Conservation (phyloP, 176 grass and related monocot genomes). For the Typha latifolia region DNA sequence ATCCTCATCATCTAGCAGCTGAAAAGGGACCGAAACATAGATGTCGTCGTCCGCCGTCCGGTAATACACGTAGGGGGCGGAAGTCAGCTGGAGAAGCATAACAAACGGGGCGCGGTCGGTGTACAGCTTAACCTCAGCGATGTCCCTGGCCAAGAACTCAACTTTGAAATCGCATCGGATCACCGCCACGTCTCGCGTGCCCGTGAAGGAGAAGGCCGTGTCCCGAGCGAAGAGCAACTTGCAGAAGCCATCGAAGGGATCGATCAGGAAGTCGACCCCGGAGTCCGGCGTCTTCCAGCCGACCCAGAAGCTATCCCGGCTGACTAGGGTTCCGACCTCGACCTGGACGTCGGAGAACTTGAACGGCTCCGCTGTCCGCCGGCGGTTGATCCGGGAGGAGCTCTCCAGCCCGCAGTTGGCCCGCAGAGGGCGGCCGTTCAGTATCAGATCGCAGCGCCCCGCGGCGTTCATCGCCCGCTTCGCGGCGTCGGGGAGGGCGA, state of each 20-base stretch:
- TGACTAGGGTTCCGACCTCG: constrained; percentile 43
- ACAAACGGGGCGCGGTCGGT: constrained; percentile 19
- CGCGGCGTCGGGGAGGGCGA: constrained; percentile 41
- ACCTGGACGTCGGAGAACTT: constrained; percentile 50
- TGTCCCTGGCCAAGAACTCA: constrained; percentile 49
- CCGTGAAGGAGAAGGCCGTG: constrained; percentile 43
- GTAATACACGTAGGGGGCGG: constrained; percentile 37
- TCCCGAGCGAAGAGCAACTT: constrained; percentile 49
- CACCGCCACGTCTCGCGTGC: constrained; percentile 15
- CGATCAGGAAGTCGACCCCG: constrained; percentile 50
- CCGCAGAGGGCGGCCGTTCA: constrained; percentile 26
- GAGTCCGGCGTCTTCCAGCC: constrained; percentile 42
- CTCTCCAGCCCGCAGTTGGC: constrained; percentile 32
- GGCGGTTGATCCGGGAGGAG: constrained; percentile 37
- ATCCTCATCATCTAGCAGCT: constrained; percentile 70
- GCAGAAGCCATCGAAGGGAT: constrained; percentile 64
- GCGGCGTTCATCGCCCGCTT: constrained; percentile 41
- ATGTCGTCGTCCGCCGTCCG: constrained; percentile 84
- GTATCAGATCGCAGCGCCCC: constrained; percentile 39
- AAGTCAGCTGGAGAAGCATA: constrained; percentile 37
- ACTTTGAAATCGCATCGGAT: constrained; percentile 70
- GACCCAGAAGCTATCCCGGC: constrained; percentile 31
- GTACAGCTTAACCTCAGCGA: constrained; percentile 34
- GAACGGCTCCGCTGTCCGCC: constrained; percentile 35
- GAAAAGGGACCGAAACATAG: constrained; percentile 39